Evolutionary conservation across 495 filamentous ascomycete genomes (phyloP), one percentile per base, ranked within the genome.

Genomic region (Neohortaea acidophila): DNA sequence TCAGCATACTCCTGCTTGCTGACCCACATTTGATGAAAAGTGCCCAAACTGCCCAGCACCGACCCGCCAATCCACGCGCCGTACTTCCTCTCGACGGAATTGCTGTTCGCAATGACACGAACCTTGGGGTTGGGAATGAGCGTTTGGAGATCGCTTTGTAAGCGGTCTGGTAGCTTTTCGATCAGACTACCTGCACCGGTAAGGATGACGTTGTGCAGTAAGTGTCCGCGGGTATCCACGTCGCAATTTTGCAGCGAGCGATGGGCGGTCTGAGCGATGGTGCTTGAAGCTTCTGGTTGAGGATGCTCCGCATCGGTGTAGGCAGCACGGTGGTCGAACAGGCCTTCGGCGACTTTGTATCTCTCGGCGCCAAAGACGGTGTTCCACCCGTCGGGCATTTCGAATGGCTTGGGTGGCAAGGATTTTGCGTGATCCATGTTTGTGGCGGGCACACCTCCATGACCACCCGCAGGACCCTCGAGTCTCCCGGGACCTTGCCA

Each of bases 21-120:
- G 45, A 99, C 85, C 89, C 89, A 99, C 81, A 96, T 81, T 59
- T 61, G 49, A 64, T 99, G 89, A 59, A 99, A 99, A n/a, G 84
- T 93, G 7, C 91, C 91, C 64, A 99, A 59, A 61, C 85, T 94
- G 2, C 80, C 87, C 51, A 96, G 63, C 48, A 99, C 94, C 63
- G 85, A 94, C 11, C 89, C 89, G 18, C 89, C 89, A 45, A 99
- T 80, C 91, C 91, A 99, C 21, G 78, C 76, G 10, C 81, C 85
- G 58, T 87, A 96, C 40, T 79, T 74, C 35, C 89, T 63, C 70
- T 99, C 89, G 10, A 75, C 74, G 0, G 75, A 79, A 49, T 84
- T 74, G n/a, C 83, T 80, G 10, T 85, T 74, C 3, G 86, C 82
- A 21, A 81, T 75, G 27, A 97, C 69, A 56, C 83, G 76, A 36